phyloP scores from a whole-genome alignment of 2,329 filamentous ascomycete genomes.

The Chaetomium olivaceum region DNA sequence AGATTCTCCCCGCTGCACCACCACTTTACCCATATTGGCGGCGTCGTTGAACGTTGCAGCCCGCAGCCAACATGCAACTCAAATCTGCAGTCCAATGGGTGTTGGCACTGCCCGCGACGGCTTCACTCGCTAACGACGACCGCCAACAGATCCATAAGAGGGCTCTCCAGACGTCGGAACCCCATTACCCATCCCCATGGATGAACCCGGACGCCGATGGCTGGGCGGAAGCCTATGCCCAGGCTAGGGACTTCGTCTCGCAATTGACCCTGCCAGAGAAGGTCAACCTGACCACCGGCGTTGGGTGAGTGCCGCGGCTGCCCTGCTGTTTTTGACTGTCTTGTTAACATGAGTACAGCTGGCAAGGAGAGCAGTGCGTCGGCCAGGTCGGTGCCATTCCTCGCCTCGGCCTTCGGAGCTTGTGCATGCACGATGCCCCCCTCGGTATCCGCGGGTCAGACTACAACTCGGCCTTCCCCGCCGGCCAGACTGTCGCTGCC shows the following conservation, averaged over 20 bases:
- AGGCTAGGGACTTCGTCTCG: constrained; percentile 77
- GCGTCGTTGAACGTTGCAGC: constrained; percentile 13
- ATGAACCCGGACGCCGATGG: constrained; percentile 68
- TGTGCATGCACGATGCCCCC: constrained; percentile 88
- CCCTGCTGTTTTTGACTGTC: background rate
- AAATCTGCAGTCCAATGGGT: constrained; percentile 24
- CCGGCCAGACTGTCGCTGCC: constrained; percentile 77
- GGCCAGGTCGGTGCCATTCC: constrained; percentile 73
- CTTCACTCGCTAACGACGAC: constrained; percentile 29
- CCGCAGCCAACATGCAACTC: constrained; percentile 27
- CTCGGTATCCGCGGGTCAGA: constrained; percentile 76
- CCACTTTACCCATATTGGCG: constrained; percentile 24
- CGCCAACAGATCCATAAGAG: constrained; percentile 31
- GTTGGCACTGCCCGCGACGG: constrained; percentile 8
- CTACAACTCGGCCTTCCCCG: constrained; percentile 78
- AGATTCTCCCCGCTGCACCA: constrained; percentile 19
- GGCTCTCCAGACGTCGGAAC: constrained; percentile 48
- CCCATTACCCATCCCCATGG: constrained; percentile 87
- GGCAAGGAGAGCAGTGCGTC: constrained; percentile 72
- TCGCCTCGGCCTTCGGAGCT: constrained; percentile 65
- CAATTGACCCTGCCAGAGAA: constrained; percentile 84
- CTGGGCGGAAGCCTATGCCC: constrained; percentile 75
- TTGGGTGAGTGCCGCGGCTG: constrained; percentile 59
- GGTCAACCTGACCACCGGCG: constrained; percentile 91
- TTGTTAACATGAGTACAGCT: constrained; percentile 44